These are phyloP conservation scores for bread wheat (Triticum aestivum) DNA, from an alignment of 176 grass and related monocot species.

Conservation along the genomic window DNA sequence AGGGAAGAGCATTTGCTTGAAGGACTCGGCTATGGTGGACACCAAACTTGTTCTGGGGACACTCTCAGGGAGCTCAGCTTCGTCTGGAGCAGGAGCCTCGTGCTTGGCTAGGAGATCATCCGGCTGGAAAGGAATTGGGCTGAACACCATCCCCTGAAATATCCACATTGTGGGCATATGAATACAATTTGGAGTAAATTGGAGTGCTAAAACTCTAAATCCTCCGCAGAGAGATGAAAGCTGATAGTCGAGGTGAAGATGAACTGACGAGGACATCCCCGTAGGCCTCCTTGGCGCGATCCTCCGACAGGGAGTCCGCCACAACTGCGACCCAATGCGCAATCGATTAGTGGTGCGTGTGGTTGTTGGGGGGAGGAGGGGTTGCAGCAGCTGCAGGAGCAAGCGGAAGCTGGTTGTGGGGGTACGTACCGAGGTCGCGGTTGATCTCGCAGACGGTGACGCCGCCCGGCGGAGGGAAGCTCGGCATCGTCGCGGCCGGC, in stretches of 20 bases:
- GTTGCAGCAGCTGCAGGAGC: neutral
- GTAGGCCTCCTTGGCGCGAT: constrained; percentile 70
- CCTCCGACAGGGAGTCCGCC: constrained; percentile 62
- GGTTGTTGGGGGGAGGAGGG: too few relatives aligned
- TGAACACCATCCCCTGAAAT: constrained; percentile 78
- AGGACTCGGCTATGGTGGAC: constrained; percentile 39
- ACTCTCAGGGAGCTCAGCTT: constrained; percentile 29
- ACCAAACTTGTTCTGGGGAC: constrained; percentile 18
- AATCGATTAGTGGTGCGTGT: neutral
- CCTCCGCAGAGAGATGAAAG: neutral
- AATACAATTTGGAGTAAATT: neutral
- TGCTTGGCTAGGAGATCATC: constrained; percentile 37
- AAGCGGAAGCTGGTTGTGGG: neutral
- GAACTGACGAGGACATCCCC: constrained; percentile 70
- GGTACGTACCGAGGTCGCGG: constrained; percentile 62
- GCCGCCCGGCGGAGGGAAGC: constrained; percentile 69
- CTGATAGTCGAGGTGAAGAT: neutral
- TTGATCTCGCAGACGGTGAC: constrained; percentile 96
- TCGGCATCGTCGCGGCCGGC: constrained; percentile 53
- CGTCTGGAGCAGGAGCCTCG: constrained; percentile 33
- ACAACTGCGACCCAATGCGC: constrained; percentile 35
- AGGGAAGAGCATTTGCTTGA: constrained; percentile 63
- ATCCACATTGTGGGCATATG: neutral
- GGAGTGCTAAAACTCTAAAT: neutral
- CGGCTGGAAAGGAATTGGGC: constrained; percentile 70